Evolutionary conservation across 2,329 filamentous ascomycete species (phyloP), one percentile per base, ranked within the genome.

Genomic region (Hymenoscyphus repandus): DNA sequence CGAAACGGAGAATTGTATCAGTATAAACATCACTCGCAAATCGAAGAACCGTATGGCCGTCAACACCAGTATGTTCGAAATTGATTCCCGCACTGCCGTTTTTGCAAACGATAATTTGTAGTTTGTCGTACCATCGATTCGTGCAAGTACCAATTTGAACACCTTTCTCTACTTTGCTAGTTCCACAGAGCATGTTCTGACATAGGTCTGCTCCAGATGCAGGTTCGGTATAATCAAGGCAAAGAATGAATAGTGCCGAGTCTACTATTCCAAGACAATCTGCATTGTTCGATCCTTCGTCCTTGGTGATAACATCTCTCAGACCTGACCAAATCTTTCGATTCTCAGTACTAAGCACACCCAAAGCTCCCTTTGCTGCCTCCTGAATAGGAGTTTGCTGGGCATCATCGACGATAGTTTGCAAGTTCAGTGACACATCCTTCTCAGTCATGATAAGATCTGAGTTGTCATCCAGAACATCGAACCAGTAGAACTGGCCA

Each of bases 1-100:
- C 93, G 64, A 96, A 97, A 10, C 93, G 86, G 33, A 99, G 81
- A 59, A 99, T 97, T 1, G 93, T 99, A 68, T 99, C 93, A 0
- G 93, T 97, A 69, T 96, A 99, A 13, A 99, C 76, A 62, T 99
- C 93, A 55, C 90, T 96, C 13, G 93, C 93, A 62, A 99, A 97
- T 5, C 93, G 86, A 47, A 99, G 79, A 18, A 99, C 93, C 0
- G 93, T 99, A 67, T 99, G 93, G 1, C 93, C 93, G 64, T 99
- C 93, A 5, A 99, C 92, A 58, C 93, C 93, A 0, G 93, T 99
- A 65, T 99, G 93, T 69, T 99, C 93, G 63, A 99, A 97, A 72
- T 99, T 99, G 80, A 99, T 97, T 5, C 93, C 93, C 0, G 93
- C 93, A 65, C 90, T 96, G 51, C 93, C 93, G 70, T 97, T 99